Evolutionary conservation across 2,329 filamentous ascomycete species (phyloP), one percentile per base, ranked within the genome.

Genomic region (Tolypocladium capitatum): DNA sequence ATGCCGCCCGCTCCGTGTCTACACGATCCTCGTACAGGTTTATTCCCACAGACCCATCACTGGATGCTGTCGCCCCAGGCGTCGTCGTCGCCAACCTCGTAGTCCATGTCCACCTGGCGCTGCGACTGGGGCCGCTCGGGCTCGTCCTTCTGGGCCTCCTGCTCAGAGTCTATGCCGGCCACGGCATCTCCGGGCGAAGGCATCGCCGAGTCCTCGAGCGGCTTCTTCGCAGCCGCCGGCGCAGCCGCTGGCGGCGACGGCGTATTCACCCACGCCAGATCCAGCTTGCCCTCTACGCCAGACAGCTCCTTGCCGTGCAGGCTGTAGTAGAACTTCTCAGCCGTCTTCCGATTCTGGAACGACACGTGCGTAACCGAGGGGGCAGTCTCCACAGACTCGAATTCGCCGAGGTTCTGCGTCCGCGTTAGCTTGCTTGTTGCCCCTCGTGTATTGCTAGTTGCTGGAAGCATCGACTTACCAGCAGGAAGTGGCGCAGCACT

Each of bases 261-360:
- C 24, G 56, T 53, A 33, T 56, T 68, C 24, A 71, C 71, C 86
- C 86, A 91, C 1, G 75, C 63, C 35, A 86, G 62, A 47, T 86
- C 80, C 13, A 88, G 69, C 42, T 75, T 75, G 38, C 76, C 80
- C 1, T 73, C 66, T 11, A 86, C 66, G 7, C 79, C 76, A 0
- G 81, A 78, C 36, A 89, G 76, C 20, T 74, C 66, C 40, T 73
- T 72, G 42, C 71, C 71, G 43, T 75, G 61, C n/a, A 79, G 65
- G 28, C 75, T 70, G 56, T 78, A 76, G 67, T 75, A 77, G 56
- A 84, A 82, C 53, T 74, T 80, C 60, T 91, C 86, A 4, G 84
- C 86, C 14, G 83, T 82, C 59, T 78, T 78, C 49, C 81, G 77
- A 56, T 84, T 80, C 49, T 77, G 79, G 60, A 85, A 85, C 6